Percentiles rank a stretch among this genome's conserved stretches.
These are phyloP conservation scores for Ceratocystiopsis brevicomis DNA, from an alignment of 2,329 filamentous ascomycete genomes.

Conservation along the genomic window DNA sequence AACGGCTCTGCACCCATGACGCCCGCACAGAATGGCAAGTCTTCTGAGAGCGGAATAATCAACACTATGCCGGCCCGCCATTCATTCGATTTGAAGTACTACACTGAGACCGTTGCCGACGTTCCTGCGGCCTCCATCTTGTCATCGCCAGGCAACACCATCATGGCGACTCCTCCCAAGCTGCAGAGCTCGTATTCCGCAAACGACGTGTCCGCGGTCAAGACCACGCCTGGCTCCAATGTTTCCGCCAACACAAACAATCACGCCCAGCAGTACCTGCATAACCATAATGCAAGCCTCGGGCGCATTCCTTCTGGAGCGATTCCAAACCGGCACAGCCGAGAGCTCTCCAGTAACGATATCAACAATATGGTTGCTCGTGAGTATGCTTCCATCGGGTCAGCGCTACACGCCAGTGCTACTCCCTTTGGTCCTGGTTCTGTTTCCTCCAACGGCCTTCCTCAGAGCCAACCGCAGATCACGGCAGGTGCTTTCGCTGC, in stretches of 20 bases:
- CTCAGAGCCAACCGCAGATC: conserved; percentile 10
- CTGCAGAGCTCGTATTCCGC: conserved; percentile 78
- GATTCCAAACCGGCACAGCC: conserved; percentile 48
- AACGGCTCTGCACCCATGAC: conserved; percentile 18
- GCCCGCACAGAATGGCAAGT: conserved; percentile 12
- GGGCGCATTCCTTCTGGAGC: conserved; percentile 57
- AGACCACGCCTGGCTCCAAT: conserved; percentile 39
- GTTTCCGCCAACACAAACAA: conserved; percentile 31
- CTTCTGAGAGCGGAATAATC: conserved; percentile 17
- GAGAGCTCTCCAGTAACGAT: conserved; percentile 42
- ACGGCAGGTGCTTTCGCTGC: conserved; percentile 9
- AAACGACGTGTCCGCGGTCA: conserved; percentile 73
- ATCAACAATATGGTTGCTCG: conserved; percentile 18
- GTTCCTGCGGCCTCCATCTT: conserved; percentile 21
- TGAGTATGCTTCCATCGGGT: conserved; percentile 43
- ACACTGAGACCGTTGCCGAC: conserved; percentile 26
- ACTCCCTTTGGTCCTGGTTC: conserved; percentile 55
- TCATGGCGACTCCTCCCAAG: conserved; percentile 48
- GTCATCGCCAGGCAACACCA: conserved; percentile 28
- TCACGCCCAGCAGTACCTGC: conserved; percentile 44
- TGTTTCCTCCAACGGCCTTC: conserved; percentile 16
- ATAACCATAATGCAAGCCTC: conserved; percentile 66
- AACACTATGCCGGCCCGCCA: conserved; percentile 32
- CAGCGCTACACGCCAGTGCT: conserved; percentile 62
- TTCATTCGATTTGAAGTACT: conserved; percentile 38